Evolutionary conservation across 306 rosid species (phyloP).

Genomic region (Echinosophora koreensis): DNA sequence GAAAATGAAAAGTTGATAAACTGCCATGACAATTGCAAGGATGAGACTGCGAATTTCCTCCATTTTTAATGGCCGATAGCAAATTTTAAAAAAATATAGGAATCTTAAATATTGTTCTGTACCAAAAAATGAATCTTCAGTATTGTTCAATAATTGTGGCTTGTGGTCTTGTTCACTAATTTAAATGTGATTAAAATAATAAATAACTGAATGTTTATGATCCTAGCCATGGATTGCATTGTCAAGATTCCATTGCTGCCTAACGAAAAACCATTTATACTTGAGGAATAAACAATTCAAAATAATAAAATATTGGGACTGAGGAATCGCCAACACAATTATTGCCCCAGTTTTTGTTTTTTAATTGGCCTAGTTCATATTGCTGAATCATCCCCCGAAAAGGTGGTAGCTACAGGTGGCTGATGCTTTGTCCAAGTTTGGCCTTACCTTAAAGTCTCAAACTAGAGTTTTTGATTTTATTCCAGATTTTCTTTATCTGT

Average conservation of each 20-base stretch:
- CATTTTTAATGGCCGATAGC: neutral
- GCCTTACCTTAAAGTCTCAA: no score
- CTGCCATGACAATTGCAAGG: neutral
- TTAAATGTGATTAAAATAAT: neutral
- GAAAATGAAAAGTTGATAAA: neutral
- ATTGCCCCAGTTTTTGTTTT: neutral
- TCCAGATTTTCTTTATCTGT: no score
- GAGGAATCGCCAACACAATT: neutral
- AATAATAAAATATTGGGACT: neutral
- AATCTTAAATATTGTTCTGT: neutral
- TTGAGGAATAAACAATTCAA: neutral
- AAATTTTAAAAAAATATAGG: neutral
- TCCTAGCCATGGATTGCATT: constrained; percentile 2
- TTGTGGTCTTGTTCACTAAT: constrained; percentile 19
- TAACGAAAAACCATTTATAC: neutral
- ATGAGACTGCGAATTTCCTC: neutral
- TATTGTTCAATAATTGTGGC: constrained; percentile 31
- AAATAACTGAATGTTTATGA: neutral
- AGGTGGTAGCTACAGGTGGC: no score
- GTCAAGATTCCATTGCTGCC: neutral
- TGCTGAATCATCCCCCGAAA: neutral
- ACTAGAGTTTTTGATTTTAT: no score
- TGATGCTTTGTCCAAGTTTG: no score
- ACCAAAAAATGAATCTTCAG: neutral
- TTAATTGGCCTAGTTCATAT: neutral